Percentiles rank a stretch among this genome's conserved stretches.
phyloP scores from a whole-genome alignment of 768 basidiomycete genomes.

The Austroboletus festivus region DNA sequence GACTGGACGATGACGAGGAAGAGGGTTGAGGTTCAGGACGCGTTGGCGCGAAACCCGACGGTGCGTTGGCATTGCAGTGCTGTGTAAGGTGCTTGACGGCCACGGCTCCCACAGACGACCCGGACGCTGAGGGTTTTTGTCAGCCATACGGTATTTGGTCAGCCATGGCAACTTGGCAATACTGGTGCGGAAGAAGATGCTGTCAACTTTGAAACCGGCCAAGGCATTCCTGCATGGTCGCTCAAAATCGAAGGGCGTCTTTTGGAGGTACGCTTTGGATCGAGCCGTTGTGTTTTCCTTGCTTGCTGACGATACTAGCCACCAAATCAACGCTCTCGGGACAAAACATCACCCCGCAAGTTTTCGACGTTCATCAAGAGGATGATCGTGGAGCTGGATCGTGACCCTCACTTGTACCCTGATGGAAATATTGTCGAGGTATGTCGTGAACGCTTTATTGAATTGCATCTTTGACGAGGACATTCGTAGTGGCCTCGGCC shows the following conservation, averaged over 20 bases:
- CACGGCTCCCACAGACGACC: too few species aligned
- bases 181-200: conserved; percentile 33
- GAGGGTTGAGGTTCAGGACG: conserved; percentile 86
- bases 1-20: conserved; percentile 96
- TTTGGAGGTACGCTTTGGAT: conserved; percentile 56
- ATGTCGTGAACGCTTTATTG: conserved; percentile 1
- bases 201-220: conserved; percentile 72
- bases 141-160: conserved; percentile 83
- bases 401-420: conserved; percentile 74
- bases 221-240: conserved; percentile 87
- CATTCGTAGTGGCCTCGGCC: conserved; percentile 57
- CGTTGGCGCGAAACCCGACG: conserved; percentile 68
- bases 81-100: too few species aligned
- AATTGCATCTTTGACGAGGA: background rate
- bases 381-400: conserved; percentile 84
- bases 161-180: conserved; percentile 74
- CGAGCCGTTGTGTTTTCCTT: background rate
- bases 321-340: conserved; percentile 59
- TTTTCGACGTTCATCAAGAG: conserved; percentile 84
- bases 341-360: conserved; percentile 63
- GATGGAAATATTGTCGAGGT: conserved; percentile 93
- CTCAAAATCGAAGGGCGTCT: conserved; percentile 85
- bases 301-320: conserved; percentile 34
- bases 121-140: conserved; percentile 83
- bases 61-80: conserved; percentile 33